Base-by-base conservation (phyloP, 176 grass and related monocot genomes). In the Phoenix roebelenii region DNA sequence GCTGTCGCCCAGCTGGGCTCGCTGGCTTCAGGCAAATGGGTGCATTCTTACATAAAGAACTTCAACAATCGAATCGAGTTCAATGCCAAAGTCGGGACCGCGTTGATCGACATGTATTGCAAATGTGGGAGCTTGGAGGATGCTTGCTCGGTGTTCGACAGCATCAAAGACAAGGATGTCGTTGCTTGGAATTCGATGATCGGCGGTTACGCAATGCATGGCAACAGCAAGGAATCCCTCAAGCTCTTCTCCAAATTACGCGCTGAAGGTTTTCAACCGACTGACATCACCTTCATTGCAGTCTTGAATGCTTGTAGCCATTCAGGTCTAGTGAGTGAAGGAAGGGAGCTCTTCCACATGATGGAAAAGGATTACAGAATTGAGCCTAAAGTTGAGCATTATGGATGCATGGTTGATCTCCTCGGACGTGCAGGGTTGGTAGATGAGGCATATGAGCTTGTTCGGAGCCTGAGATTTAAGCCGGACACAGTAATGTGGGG, bases 91-190 rank as follows among this genome's bases (percentile, higher is more conserved):
- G 83, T 96, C 16, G 91, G 77, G 58, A 96, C 83, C 3, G 83
- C 91, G 30, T 69, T 96, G 64, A 75, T 96, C 23, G 86, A 96
- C 77, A 90, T 90, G 91, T 96, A 96, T 53, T 87, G 62, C 80
- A 96, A 96, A 77, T 90, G 92, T 5, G 92, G 92, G 22, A 82
- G 74, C 74, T 52, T 96, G 79, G 86, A 96, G 56, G 86, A 96
- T 23, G 92, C 86, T 4, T 58, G 77, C 18, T 55, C 60, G 12
- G 86, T 96, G 49, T 96, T 96, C 15, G 16, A 82, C 2, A 69
- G 60, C 60, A 86, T 90, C 30, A 12, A 10, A 1, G 29, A 79
- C 64, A 96, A 54, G 39, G 92, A 96, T 24, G 57, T 90, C 1
- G 80, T 96, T 4, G 75, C 69, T 10, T 96, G 80, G 80, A 96